Evolutionary conservation across 1,284 basidiomycete genomes (phyloP).

Genomic region (Leccinum cinnamomeum): DNA sequence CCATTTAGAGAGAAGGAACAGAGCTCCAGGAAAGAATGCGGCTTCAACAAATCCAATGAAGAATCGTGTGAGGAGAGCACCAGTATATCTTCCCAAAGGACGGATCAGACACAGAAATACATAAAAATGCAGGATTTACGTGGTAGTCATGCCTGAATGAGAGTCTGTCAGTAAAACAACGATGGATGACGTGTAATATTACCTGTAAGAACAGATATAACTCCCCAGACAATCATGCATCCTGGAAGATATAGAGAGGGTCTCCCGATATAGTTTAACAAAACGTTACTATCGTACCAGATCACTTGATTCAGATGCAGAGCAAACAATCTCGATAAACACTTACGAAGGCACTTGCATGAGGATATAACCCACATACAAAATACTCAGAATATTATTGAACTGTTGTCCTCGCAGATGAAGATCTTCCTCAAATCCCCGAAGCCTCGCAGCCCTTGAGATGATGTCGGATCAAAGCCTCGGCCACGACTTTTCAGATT

Average conservation of each 20-base stretch:
- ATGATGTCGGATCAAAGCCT: slow-evolving; percentile 6
- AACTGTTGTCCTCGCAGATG: slow-evolving; percentile 52
- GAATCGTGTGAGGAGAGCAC: slow-evolving; percentile 70
- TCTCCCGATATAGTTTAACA: slow-evolving; percentile 67
- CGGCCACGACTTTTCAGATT: not conserved
- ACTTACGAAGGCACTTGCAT: slow-evolving; percentile 57
- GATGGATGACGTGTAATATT: slow-evolving; percentile 14
- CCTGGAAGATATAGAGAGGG: slow-evolving; percentile 75
- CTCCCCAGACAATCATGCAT: slow-evolving; percentile 76
- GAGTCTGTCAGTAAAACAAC: not conserved
- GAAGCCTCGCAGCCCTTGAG: slow-evolving; percentile 31
- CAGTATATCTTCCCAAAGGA: slow-evolving; percentile 51
- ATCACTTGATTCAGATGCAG: not conserved
- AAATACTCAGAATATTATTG: slow-evolving; percentile 67
- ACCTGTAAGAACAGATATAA: slow-evolving; percentile 63
- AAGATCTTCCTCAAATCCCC: slow-evolving; percentile 34
- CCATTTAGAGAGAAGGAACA: slow-evolving; percentile 50
- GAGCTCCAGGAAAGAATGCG: slow-evolving; percentile 77
- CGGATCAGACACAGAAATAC: slow-evolving; percentile 12
- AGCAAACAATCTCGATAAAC: not conserved
- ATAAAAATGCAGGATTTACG: slow-evolving; percentile 17
- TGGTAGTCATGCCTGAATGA: slow-evolving; percentile 19
- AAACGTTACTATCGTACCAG: slow-evolving; percentile 57
- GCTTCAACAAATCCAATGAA: slow-evolving; percentile 69
- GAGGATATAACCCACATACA: slow-evolving; percentile 69